phyloP scores from a whole-genome alignment of 345 rosid genomes.

The Populus alba region DNA sequence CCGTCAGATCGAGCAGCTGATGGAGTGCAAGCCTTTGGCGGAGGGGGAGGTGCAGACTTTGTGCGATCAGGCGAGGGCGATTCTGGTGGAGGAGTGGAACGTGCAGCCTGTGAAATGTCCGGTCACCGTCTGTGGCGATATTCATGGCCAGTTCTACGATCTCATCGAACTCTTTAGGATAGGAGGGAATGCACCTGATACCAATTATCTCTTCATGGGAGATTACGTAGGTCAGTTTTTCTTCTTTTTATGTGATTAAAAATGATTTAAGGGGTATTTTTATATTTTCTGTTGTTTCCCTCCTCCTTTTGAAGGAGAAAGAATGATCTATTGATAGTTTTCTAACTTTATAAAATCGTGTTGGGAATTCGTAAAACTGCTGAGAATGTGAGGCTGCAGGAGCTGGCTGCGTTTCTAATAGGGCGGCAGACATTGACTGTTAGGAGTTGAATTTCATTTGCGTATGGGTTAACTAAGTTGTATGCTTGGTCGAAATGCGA shows the following conservation, averaged over 20 bases:
- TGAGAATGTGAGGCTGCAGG: no score
- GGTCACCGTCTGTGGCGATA: conserved; percentile 98
- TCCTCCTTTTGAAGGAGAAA: background rate
- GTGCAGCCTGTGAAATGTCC: conserved; percentile 99
- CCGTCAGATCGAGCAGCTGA: conserved; percentile 94
- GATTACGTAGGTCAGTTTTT: conserved; percentile 85
- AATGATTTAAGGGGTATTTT: background rate
- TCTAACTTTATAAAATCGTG: no score
- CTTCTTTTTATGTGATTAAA: background rate
- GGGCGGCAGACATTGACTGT: background rate
- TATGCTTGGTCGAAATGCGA: background rate
- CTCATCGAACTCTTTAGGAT: conserved; percentile 90
- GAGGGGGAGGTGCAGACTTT: conserved; percentile 89
- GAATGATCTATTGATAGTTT: background rate
- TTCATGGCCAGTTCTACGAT: conserved; percentile 98
- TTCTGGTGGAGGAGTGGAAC: conserved; percentile 98
- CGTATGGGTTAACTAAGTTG: background rate
- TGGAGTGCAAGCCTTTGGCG: conserved; percentile 90
- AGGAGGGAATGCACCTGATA: conserved; percentile 95
- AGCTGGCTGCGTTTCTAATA: background rate
- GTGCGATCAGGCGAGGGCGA: conserved; percentile 94
- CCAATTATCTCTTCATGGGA: conserved; percentile 98
- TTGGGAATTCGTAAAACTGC: no score
- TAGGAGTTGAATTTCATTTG: background rate
- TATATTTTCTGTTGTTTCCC: background rate